These are phyloP conservation scores for Pythium rhizo-oryzae DNA, from an alignment of 352 stramenopile species.

Conservation along the genomic window DNA sequence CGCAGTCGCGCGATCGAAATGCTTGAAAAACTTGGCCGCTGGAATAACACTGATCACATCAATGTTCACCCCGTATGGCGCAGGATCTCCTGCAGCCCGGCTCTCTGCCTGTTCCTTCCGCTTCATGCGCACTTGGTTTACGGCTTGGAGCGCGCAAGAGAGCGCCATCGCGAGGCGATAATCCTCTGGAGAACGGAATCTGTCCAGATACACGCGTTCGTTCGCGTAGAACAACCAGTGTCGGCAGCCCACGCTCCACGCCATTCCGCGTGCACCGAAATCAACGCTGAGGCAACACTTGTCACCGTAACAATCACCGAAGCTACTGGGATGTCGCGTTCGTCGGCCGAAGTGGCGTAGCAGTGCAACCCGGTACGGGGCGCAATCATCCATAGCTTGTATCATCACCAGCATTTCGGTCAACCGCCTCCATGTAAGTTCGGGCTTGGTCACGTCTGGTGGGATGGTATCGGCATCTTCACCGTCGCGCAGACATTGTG, in stretches of 20 bases:
- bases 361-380: not conserved
- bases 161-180: not conserved
- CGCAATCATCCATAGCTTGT: not conserved
- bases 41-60: not conserved
- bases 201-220: not conserved
- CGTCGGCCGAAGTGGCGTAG: not conserved
- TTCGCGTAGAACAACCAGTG: not conserved
- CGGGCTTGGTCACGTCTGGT: not conserved
- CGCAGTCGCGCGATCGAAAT: not conserved
- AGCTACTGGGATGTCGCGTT: not conserved
- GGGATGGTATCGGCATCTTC: not conserved
- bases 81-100: not conserved
- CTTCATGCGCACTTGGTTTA: not conserved
- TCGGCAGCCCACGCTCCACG: not conserved
- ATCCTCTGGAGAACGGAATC: not conserved
- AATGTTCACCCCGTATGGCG: not conserved
- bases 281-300: not conserved
- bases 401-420: not conserved
- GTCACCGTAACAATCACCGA: not conserved
- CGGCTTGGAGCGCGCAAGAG: not conserved
- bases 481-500: not conserved
- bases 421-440: not conserved
- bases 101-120: not conserved
- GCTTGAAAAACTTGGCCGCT: not conserved
- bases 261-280: not conserved